Evolutionary conservation across 352 stramenopile species (phyloP), one percentile per base, ranked within the genome.

Genomic region (Nothophytophthora sp.): DNA sequence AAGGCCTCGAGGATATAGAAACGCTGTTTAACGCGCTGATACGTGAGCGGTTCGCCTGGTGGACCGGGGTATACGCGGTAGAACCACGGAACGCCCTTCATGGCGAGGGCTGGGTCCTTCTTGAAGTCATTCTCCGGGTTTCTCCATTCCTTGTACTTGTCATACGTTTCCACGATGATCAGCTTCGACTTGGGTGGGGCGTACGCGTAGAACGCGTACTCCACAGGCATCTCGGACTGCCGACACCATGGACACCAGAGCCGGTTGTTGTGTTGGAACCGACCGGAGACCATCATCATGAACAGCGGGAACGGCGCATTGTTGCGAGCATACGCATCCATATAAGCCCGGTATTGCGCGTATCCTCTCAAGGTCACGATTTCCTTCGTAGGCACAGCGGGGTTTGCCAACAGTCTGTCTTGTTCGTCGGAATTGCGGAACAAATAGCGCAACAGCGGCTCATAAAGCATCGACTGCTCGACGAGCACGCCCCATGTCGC

Each of bases 231-330:
- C 46, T 90, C 71, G 7, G 76, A 70, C 24, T 76, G 70, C 20
- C 86, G 76, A 42, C 78, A 92, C 56, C 77, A 90, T 20, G 70
- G 78, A 60, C 81, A 92, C 81, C 81, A 92, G 10, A 90, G 63
- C 0, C 81, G 78, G 25, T 80, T 81, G 43, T 89, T 92, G 57
- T 73, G 79, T 27, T 65, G 42, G 27, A 85, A 79, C 3, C 69
- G 55, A 34, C 76, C 81, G 10, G 79, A 92, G 6, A 86, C 52
- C 55, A 90, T 86, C 52, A 81, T 87, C 46, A 92, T 73, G 43
- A 81, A 92, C 20, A 92, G 63, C 41, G 81, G 78, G 32, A 79
- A 86, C 34, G 55, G 27, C 16, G 37, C 50, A 25, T 27, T 29
- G 11, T 50, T 51, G 10, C 18, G 18, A 7, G 37, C 50, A 40